Base-by-base conservation (phyloP, 805 yeast species). In the Pichia occidentalis region DNA sequence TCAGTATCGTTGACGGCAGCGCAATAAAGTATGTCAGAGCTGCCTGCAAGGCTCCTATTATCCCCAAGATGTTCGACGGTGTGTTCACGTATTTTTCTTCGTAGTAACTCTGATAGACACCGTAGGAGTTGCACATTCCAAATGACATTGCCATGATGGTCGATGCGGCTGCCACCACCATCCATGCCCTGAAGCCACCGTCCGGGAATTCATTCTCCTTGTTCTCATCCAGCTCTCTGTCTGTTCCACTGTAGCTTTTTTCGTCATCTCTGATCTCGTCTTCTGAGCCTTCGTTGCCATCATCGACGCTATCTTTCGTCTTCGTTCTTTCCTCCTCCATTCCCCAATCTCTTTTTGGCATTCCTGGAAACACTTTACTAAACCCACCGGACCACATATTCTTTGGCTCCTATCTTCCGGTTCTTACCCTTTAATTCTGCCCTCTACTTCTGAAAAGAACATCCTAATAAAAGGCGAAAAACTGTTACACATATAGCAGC, bases 81-180 rank as follows among this genome's bases (percentile, higher is more conserved):
- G 71, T 71, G 11, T 65, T 63, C 1, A 67, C 63, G 40, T 71
- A 75, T 20, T 42, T 37, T 6, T 45, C 45, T 11, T 63, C 59
- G 47, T 76, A 77, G 50, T 68, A 73, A 25, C 68, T 60, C 37
- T 76, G 70, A 49, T 73, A 78, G 4, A 75, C 73, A 20, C 82
- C 84, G 54, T 61, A 77, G 3, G 73, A 63, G 28, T 77, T 72
- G 40, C 72, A 71, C 58, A 75, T 63, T 13, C 85, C 85, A 68
- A 73, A 77, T 0, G 79, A 70, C 41, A 71, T 53, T 48, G 68
- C 50, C 65, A 64, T 52, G 52, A 64, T 50, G 13, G 70, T 57
- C 59, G 71, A 67, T 0, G 65, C 63, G 14, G 71, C 73, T 4
- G 72, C 55, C 0, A 76, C 75, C 5, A 67, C 64, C 54, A 78